Conservation (phyloP, 805 yeast species). For the Pichia phayaonensis region DNA sequence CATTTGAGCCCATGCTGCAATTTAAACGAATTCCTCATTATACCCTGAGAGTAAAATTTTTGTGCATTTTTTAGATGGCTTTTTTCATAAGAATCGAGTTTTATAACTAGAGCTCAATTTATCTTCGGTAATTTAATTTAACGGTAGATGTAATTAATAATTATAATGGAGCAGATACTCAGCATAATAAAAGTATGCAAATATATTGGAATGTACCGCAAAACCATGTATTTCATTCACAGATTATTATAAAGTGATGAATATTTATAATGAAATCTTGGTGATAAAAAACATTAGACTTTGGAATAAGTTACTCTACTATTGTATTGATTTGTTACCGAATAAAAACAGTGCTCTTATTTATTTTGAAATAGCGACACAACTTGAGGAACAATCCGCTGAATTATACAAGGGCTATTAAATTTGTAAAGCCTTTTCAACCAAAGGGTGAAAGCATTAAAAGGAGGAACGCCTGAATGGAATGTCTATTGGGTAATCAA, state of each 20-base stretch:
- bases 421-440: background rate
- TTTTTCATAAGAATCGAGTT: conserved; percentile 1
- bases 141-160: no score
- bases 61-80: background rate
- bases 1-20: no score
- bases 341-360: conserved; percentile 10
- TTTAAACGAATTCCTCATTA: background rate
- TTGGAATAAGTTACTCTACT: conserved; percentile 2
- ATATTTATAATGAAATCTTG: background rate
- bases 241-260: background rate
- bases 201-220: conserved; percentile 2
- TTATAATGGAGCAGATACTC: no score
- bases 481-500: no score
- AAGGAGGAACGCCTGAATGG: background rate
- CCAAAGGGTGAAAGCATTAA: background rate
- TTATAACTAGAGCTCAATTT: background rate
- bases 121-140: background rate
- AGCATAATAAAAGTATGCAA: no score
- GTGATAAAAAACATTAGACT: conserved; percentile 1
- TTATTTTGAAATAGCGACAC: background rate
- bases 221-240: conserved; percentile 1
- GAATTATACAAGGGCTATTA: background rate
- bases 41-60: background rate
- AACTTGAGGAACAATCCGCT: background rate
- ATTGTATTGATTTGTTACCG: background rate